A percentile compares a stretch with the other conserved stretches of the same genome.
phyloP scores from a whole-genome alignment of 2,329 filamentous ascomycete species.

The Hortaea werneckii region DNA sequence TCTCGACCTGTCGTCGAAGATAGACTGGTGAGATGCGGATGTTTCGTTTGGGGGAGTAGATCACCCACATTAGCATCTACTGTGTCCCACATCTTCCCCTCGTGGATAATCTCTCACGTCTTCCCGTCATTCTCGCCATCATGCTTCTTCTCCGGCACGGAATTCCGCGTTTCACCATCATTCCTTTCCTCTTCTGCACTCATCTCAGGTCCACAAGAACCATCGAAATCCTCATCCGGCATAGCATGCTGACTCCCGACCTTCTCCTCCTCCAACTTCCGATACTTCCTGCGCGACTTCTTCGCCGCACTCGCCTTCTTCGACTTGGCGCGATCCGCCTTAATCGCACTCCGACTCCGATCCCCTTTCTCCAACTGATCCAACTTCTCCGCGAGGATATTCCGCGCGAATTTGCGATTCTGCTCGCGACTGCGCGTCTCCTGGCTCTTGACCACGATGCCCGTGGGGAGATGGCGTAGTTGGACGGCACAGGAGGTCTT shows the following conservation, averaged over 20 bases:
- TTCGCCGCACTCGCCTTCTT: constrained; percentile 68
- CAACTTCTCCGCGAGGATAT: constrained; percentile 64
- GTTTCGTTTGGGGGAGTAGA: too few species aligned
- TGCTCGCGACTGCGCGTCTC: constrained; percentile 77
- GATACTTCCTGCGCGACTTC: constrained; percentile 75
- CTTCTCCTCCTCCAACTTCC: constrained; percentile 46
- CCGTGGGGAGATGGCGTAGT: constrained; percentile 78
- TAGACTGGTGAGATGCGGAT: too few species aligned
- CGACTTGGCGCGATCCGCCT: constrained; percentile 52
- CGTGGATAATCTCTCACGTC: too few species aligned
- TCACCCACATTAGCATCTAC: too few species aligned
- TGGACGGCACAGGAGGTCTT: constrained; percentile 96
- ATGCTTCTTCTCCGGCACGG: too few species aligned
- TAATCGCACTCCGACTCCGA: constrained; percentile 54
- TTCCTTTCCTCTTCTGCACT: neutral
- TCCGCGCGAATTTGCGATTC: constrained; percentile 76
- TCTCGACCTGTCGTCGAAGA: too few species aligned
- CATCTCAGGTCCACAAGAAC: too few species aligned
- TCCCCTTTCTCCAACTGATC: constrained; percentile 66
- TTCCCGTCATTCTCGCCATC: too few species aligned
- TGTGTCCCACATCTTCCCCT: too few species aligned
- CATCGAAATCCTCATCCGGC: too few species aligned
- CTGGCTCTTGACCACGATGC: constrained; percentile 88
- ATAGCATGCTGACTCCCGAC: constrained; percentile 12
- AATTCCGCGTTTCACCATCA: neutral